These are phyloP conservation scores for Alternaria ventricosa DNA, from an alignment of 2,329 filamentous ascomycete species.

Conservation along the genomic window DNA sequence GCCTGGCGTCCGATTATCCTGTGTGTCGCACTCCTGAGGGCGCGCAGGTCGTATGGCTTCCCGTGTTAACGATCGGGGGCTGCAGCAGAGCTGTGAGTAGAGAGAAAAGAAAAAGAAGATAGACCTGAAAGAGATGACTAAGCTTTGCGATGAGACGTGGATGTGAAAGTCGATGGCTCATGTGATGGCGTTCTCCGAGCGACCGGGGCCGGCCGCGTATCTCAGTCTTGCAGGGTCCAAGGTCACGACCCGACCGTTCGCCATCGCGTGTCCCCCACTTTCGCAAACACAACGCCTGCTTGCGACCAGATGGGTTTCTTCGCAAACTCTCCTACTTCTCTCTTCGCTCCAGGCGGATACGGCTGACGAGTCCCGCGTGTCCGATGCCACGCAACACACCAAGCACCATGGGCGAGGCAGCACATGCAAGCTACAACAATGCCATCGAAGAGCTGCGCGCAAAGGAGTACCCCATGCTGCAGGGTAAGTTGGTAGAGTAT, in stretches of 20 bases:
- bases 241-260: constrained; percentile 34
- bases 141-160: background rate
- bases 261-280: constrained; percentile 49
- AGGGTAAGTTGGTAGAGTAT: constrained; percentile 56
- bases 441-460: constrained; percentile 65
- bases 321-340: constrained; percentile 5
- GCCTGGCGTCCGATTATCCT: background rate
- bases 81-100: background rate
- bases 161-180: background rate
- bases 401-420: constrained; percentile 38
- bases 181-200: constrained; percentile 14
- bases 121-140: background rate
- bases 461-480: constrained; percentile 72
- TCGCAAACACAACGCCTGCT: constrained; percentile 29
- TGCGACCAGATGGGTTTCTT: constrained; percentile 35
- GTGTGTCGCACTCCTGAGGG: background rate
- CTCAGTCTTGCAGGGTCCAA: constrained; percentile 2
- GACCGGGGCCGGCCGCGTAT: constrained; percentile 34
- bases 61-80: background rate
- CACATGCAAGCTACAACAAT: constrained; percentile 59
- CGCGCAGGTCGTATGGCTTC: background rate
- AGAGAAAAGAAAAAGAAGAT: background rate
- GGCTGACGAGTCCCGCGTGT: constrained; percentile 21
- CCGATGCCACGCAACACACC: background rate
- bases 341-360: constrained; percentile 26